Evolutionary conservation across 331 rosid genomes (phyloP), one percentile per base, ranked within the genome.

Genomic region (Malus hybrid): DNA sequence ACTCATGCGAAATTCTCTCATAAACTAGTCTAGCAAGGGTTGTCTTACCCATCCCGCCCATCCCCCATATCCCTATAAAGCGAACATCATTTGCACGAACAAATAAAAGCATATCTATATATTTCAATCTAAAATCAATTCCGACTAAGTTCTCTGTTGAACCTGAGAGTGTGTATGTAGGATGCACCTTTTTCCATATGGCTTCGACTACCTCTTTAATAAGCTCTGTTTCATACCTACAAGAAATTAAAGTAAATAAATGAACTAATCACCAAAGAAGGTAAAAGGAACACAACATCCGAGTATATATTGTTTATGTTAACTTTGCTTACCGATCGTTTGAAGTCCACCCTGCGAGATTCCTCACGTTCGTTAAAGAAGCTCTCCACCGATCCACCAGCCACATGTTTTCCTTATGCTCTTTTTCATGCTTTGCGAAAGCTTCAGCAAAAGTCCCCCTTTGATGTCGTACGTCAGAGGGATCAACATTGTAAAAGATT

Each of bases 21-120:
- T 46, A 74, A 67, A 68, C 59, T 48, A 70, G 27, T 68, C 57
- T 68, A 22, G 76, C 83, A 11, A 80, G 33, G 28, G 83, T 74
- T 46, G 79, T 66, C 67, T 79, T 79, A 44, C 79, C 76, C 10
- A 72, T 67, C 33, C 82, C 78, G n/a, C 78, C 82, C 82, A 79
- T 79, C 57, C 74, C 70, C 70, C 76, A 74, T 73, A 80, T 68
- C 66, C 83, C 83, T 2, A 68, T 32, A 31, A 60, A 67, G 57
- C 60, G 36, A 44, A 74, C 71, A 80, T 74, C 71, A 42, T 60
- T 39, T 22, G 52, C 34, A 20, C 55, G 22, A 19, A 64, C 29
- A 33, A 29, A 27, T 39, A 73, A 65, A 44, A 36, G 69, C 64
- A 65, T 5, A 56, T 65, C 50, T 18, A 79, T 72, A 5, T 28